These are phyloP conservation scores for Aureobasidium mangrovei DNA, from an alignment of 2,329 filamentous ascomycete species.

Conservation along the genomic window DNA sequence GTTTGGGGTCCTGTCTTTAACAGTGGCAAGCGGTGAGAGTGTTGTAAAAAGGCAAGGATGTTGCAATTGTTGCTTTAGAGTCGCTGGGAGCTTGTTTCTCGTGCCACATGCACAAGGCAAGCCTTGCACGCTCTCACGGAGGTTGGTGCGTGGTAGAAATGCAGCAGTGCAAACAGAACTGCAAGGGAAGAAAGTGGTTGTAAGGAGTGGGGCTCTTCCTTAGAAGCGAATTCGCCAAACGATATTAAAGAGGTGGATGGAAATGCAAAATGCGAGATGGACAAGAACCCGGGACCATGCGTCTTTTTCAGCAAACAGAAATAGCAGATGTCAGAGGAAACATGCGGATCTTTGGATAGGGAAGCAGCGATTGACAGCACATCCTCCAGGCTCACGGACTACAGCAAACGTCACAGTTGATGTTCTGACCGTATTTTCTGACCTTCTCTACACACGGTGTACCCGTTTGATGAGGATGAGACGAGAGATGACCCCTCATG, in stretches of 20 bases:
- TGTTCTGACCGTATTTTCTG: conserved; percentile 3
- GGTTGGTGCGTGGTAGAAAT: conserved; percentile 7
- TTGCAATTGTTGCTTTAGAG: not conserved
- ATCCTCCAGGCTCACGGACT: not conserved
- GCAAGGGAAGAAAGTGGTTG: not conserved
- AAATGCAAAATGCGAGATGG: not conserved
- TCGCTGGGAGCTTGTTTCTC: not conserved
- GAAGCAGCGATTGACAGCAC: conserved; percentile 7
- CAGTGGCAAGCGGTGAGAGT: not conserved
- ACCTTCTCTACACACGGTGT: not conserved
- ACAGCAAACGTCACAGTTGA: conserved; percentile 1
- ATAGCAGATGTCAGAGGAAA: not conserved
- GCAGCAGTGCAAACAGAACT: not conserved
- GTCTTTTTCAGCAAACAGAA: not conserved
- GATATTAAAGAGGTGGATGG: not conserved
- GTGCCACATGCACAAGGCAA: conserved; percentile 4
- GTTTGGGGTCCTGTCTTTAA: not conserved
- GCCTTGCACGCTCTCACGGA: not conserved
- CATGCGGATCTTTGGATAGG: not conserved
- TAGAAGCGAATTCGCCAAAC: not conserved
- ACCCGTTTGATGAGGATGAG: conserved; percentile 13
- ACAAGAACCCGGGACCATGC: not conserved
- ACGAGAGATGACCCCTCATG: conserved; percentile 11
- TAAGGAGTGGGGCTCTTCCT: conserved; percentile 1
- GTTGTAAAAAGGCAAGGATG: not conserved